phyloP scores from a whole-genome alignment of 192 early-diverging fungal species.

The Spizellomyces punctatus region DNA sequence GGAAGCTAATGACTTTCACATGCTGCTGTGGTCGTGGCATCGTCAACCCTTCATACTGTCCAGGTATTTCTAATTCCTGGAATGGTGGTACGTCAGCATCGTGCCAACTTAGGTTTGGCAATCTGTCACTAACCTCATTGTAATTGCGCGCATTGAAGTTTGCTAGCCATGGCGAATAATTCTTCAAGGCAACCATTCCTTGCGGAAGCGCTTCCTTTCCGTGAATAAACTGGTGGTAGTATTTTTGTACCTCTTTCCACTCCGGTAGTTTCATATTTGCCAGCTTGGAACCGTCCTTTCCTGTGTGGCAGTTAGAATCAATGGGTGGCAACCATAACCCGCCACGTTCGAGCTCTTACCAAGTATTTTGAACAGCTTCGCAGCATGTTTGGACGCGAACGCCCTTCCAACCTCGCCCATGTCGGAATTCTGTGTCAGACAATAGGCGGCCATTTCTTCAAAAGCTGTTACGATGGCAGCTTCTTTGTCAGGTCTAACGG shows the following conservation, averaged over 20 bases:
- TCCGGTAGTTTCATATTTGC: conserved; percentile 44
- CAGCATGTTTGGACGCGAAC: conserved; percentile 45
- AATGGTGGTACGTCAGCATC: not conserved
- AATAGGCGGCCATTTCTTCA: conserved; percentile 53
- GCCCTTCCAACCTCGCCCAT: conserved; percentile 20
- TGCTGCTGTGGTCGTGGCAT: conserved; percentile 59
- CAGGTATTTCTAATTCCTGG: conserved; percentile 72
- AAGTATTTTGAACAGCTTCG: conserved; percentile 42
- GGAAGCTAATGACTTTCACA: conserved; percentile 66
- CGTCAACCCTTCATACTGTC: conserved; percentile 64
- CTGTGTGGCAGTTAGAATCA: conserved; percentile 28
- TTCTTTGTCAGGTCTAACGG: conserved; percentile 28
- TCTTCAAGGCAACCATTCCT: conserved; percentile 51
- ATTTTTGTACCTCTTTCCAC: conserved; percentile 48
- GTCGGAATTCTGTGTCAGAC: conserved; percentile 40
- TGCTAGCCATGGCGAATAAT: conserved; percentile 70
- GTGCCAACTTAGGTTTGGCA: conserved; percentile 1
- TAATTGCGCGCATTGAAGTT: conserved; percentile 23
- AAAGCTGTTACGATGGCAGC: conserved; percentile 44
- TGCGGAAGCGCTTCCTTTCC: conserved; percentile 38
- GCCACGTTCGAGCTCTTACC: conserved; percentile 25
- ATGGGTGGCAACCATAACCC: not conserved
- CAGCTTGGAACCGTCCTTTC: conserved; percentile 56
- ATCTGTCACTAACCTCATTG: conserved; percentile 21
- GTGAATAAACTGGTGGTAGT: conserved; percentile 45